Evolutionary conservation across 164 flowering plant genomes (phyloP), one percentile per base, ranked within the genome.

Genomic region (Liriodendron chinense): DNA sequence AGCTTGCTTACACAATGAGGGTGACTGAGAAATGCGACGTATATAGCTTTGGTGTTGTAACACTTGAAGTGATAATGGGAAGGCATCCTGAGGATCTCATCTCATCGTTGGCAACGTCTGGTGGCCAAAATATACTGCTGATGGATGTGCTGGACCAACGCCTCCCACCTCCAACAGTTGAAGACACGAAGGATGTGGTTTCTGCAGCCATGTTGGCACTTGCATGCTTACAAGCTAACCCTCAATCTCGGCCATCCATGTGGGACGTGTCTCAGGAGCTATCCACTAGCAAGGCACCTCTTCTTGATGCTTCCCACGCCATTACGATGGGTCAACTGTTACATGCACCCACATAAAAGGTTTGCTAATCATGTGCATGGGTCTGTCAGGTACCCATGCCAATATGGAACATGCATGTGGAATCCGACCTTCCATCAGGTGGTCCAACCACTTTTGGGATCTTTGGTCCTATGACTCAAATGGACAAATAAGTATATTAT

Each of bases 161-260:
- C 25, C 87, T 92, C 1, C 80, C 82, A 21, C 78, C 83, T 57
- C 94, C 94, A 1, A 75, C 85, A 0, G 88, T 81, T 47, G 73
- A 80, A 61, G 91, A 91, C 49, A 85, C 82, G 71, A 18, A 66
- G 69, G 83, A 78, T 74, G 85, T 90, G 65, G 89, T 78, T 47
- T 82, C 82, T 49, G 68, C 79, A 10, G 78, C 86, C 22, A 82
- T 47, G 4, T 12, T 83, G 13, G 97, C 88, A 4, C 75, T 92
- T 21, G 84, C 86, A 26, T 92, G 97, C 81, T 83, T 83, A 21
- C 61, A 76, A 1, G 25, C 78, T n/a, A 68, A 47, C 1, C 92
- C 94, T 14, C 88, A 86, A 59, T 67, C 86, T 16, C 71, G 94
- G 25, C 94, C 97, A n/a, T 73, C 87, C 72, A 92, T 92, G 94